These are phyloP conservation scores for Cymbidium sinense DNA, from an alignment of 106 monocot species.

Conservation along the genomic window DNA sequence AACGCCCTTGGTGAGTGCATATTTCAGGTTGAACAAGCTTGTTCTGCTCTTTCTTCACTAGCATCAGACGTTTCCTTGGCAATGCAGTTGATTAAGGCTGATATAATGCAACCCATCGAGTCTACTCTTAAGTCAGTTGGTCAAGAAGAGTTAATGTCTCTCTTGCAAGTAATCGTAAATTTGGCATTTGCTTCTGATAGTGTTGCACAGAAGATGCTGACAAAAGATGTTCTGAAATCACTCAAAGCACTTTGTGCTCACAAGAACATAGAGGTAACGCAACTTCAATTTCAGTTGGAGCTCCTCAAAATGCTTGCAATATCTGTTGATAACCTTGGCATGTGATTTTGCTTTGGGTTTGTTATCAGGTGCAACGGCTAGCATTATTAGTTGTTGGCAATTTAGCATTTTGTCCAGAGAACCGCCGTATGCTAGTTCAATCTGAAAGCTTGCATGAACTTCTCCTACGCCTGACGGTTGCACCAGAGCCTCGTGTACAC, in stretches of 20 bases:
- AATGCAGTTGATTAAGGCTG: constrained; percentile 89
- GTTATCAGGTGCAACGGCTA: constrained; percentile 75
- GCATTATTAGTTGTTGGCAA: constrained; percentile 90
- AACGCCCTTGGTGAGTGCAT: constrained; percentile 5
- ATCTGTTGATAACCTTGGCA: neutral
- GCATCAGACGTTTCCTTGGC: constrained; percentile 78
- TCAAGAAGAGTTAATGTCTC: constrained; percentile 77
- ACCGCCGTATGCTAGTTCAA: constrained; percentile 60
- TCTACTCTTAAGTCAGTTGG: constrained; percentile 63
- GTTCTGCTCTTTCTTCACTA: constrained; percentile 81
- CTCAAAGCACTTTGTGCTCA: constrained; percentile 78
- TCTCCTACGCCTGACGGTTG: constrained; percentile 58
- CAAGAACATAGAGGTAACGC: constrained; percentile 70
- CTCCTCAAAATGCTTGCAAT: neutral
- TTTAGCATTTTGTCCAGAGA: constrained; percentile 88
- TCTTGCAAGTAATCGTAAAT: constrained; percentile 75
- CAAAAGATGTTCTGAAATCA: constrained; percentile 82
- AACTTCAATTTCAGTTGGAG: neutral
- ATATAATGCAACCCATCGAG: constrained; percentile 91
- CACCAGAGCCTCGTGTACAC: constrained; percentile 47
- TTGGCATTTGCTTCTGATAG: constrained; percentile 85
- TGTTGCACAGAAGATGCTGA: constrained; percentile 95
- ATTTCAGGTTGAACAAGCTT: constrained; percentile 95
- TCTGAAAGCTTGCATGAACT: constrained; percentile 87
- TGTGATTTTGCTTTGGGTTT: neutral